phyloP scores from a whole-genome alignment of 2,329 filamentous ascomycete species.

The Aspergillus arachidicola region DNA sequence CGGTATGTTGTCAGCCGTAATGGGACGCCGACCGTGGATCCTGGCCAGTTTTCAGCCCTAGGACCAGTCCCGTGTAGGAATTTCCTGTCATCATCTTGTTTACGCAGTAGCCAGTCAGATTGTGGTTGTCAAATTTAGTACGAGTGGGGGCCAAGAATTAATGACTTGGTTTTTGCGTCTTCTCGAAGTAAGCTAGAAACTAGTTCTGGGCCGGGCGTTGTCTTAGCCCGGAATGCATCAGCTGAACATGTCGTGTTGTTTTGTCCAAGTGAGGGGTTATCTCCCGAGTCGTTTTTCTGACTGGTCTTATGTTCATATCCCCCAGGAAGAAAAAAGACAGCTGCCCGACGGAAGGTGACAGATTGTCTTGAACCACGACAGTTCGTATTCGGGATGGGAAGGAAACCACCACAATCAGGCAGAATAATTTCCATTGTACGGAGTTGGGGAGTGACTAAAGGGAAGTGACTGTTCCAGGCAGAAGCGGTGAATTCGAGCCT shows the following conservation, averaged over 20 bases:
- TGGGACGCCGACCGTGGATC: neutral
- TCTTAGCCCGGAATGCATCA: neutral
- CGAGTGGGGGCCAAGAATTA: conserved; percentile 7
- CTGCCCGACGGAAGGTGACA: neutral
- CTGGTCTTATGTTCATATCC: neutral
- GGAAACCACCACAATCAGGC: neutral
- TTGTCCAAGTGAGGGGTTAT: neutral
- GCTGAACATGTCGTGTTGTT: neutral
- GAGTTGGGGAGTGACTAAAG: neutral
- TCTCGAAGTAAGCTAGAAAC: conserved; percentile 33
- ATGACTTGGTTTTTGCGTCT: conserved; percentile 6
- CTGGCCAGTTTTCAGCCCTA: neutral
- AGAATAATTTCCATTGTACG: neutral
- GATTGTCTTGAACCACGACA: neutral
- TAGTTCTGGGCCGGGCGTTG: conserved; percentile 5
- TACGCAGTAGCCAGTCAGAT: neutral
- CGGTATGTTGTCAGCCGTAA: neutral
- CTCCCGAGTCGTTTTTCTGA: neutral
- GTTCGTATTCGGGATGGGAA: neutral
- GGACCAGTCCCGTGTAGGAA: neutral
- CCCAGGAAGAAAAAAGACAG: neutral
- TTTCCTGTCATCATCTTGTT: conserved; percentile 3
- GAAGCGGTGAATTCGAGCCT: conserved; percentile 26
- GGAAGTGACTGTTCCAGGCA: conserved; percentile 10
- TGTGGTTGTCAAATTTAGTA: neutral